Percentiles rank a stretch among this genome's conserved stretches.
Conservation (phyloP, 352 stramenopile genomes). For the Globisporangium splendens region DNA sequence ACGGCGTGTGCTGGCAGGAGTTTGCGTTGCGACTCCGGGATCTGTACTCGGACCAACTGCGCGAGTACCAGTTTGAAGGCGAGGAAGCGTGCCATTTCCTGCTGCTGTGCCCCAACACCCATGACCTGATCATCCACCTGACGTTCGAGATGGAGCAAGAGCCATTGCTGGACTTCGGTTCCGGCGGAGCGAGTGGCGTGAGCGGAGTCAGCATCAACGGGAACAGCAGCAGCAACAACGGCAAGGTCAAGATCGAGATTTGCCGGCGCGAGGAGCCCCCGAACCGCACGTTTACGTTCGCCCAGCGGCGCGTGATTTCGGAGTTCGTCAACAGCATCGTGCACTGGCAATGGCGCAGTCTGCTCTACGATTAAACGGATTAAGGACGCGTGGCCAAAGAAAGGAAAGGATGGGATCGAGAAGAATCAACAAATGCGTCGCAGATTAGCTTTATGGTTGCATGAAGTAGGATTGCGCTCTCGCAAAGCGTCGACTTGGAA, state of each 20-base stretch:
- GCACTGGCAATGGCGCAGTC: slow-evolving; percentile 85
- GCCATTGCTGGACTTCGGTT: slow-evolving; percentile 5
- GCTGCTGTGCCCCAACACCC: slow-evolving; percentile 75
- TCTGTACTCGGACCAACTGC: slow-evolving; percentile 74
- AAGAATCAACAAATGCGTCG: slow-evolving; percentile 3
- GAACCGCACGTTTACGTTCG: slow-evolving; percentile 76
- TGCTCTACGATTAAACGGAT: slow-evolving; percentile 77
- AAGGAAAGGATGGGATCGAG: not conserved
- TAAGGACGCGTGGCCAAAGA: no score
- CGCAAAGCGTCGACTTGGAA: no score
- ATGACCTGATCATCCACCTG: slow-evolving; percentile 87
- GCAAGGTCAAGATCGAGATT: slow-evolving; percentile 58
- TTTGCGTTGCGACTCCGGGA: slow-evolving; percentile 68
- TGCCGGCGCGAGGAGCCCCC: slow-evolving; percentile 78
- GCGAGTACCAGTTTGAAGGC: slow-evolving; percentile 83
- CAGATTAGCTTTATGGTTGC: not conserved
- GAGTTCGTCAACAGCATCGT: slow-evolving; percentile 88
- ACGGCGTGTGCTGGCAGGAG: slow-evolving; percentile 77
- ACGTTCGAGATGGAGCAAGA: slow-evolving; percentile 54
- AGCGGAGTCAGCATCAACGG: slow-evolving; percentile 14
- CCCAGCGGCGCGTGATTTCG: slow-evolving; percentile 76
- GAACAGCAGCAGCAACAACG: slow-evolving; percentile 6
- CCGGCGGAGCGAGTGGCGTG: slow-evolving; percentile 18
- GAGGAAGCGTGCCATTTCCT: slow-evolving; percentile 74
- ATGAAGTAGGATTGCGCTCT: no score